Evolutionary conservation across 805 yeast species (phyloP).

Genomic region (Yueomyces sinensis): DNA sequence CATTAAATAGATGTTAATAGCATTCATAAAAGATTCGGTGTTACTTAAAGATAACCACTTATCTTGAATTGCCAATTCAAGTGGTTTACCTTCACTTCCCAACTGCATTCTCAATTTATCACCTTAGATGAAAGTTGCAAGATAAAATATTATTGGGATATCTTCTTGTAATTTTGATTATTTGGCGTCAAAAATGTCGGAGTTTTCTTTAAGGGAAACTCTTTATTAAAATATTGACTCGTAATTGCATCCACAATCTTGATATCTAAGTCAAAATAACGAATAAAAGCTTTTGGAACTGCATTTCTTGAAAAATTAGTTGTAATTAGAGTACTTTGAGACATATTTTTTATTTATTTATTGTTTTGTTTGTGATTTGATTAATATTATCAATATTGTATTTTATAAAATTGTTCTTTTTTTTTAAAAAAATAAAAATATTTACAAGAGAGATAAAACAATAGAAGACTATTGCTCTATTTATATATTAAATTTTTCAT

Average conservation of each 20-base stretch:
- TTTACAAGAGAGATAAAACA: too few relatives aligned
- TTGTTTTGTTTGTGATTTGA: too few relatives aligned
- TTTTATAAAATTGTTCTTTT: too few relatives aligned
- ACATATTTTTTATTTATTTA: slow-evolving; percentile 29
- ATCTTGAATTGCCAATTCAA: slow-evolving; percentile 38
- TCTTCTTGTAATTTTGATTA: slow-evolving; percentile 60
- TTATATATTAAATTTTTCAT: too few relatives aligned
- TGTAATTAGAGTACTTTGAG: slow-evolving; percentile 54
- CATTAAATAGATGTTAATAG: slow-evolving; percentile 41
- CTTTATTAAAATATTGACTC: slow-evolving; percentile 22
- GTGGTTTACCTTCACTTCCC: slow-evolving; percentile 32
- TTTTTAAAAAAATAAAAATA: too few relatives aligned
- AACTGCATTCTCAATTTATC: slow-evolving; percentile 28
- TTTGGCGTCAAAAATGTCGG: slow-evolving; percentile 67
- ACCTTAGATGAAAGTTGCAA: slow-evolving; percentile 23
- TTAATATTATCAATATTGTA: too few relatives aligned
- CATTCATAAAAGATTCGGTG: slow-evolving; percentile 42
- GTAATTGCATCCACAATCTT: slow-evolving; percentile 24
- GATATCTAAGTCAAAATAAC: slow-evolving; percentile 49
- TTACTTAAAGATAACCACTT: slow-evolving; percentile 69
- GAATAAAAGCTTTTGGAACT: slow-evolving; percentile 34
- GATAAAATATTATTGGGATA: slow-evolving; percentile 30
- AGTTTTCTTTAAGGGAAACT: slow-evolving; percentile 50
- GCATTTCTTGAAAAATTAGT: slow-evolving; percentile 17
- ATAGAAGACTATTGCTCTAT: too few relatives aligned